phyloP scores from a whole-genome alignment of 73 alveolate genomes.

The Paramecium caudatum region DNA sequence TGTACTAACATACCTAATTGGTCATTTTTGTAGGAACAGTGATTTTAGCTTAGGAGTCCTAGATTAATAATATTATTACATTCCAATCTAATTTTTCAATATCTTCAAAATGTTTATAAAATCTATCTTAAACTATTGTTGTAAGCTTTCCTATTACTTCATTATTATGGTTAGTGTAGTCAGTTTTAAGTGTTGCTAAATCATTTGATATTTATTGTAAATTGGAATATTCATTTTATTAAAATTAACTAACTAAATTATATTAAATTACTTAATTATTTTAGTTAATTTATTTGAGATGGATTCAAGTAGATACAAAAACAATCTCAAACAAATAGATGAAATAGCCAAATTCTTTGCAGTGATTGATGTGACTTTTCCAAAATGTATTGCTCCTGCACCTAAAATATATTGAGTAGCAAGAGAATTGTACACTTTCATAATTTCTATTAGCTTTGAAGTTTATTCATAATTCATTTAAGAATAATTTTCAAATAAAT shows the following conservation, averaged over 20 bases:
- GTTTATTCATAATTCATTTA: background rate
- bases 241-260: background rate
- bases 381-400: constrained; percentile 63
- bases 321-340: constrained; percentile 42
- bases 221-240: background rate
- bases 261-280: constrained; percentile 29
- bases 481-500: constrained; percentile 23
- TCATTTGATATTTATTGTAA: background rate
- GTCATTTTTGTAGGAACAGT: constrained; percentile 43
- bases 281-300: constrained; percentile 11
- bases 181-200: constrained; percentile 11
- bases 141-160: constrained; percentile 34
- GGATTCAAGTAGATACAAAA: constrained; percentile 9
- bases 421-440: constrained; percentile 26
- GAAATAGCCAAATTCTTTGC: constrained; percentile 69
- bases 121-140: constrained; percentile 22
- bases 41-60: constrained; percentile 57
- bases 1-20: background rate
- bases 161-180: constrained; percentile 32
- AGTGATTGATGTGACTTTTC: constrained; percentile 26
- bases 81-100: constrained; percentile 51
- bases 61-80: background rate
- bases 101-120: constrained; percentile 38
- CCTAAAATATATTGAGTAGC: constrained; percentile 17
- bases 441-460: constrained; percentile 5